These are phyloP conservation scores for Zangia roseola DNA, from an alignment of 768 basidiomycete species.

Conservation along the genomic window DNA sequence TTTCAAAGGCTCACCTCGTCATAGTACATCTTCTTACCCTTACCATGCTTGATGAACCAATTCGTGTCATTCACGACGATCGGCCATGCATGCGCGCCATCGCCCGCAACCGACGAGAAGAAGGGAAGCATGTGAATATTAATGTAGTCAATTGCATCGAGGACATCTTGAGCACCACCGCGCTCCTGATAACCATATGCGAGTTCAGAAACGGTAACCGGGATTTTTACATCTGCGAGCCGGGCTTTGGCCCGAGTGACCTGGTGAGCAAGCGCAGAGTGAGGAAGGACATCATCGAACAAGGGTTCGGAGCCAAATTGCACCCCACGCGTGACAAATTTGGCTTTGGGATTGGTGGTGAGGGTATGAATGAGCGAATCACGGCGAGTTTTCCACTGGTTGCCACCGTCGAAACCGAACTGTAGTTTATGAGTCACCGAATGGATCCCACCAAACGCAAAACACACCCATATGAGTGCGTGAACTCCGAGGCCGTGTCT, in stretches of 20 bases:
- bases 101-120: constrained; percentile 38
- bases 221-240: constrained; percentile 53
- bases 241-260: constrained; percentile 48
- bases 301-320: constrained; percentile 76
- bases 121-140: constrained; percentile 74
- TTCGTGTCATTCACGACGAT: constrained; percentile 56
- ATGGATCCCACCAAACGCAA: neutral
- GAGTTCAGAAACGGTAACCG: constrained; percentile 68
- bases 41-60: constrained; percentile 64
- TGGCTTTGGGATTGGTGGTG: constrained; percentile 59
- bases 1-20: constrained; percentile 48
- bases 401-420: constrained; percentile 39
- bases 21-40: constrained; percentile 74
- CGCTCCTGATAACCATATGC: constrained; percentile 57
- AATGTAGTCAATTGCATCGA: constrained; percentile 61
- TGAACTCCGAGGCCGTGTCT: constrained; percentile 66
- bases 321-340: constrained; percentile 61
- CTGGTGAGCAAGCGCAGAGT: constrained; percentile 48
- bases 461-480: constrained; percentile 66
- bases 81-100: constrained; percentile 62
- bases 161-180: constrained; percentile 51
- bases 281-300: constrained; percentile 54
- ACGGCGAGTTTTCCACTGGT: constrained; percentile 54
- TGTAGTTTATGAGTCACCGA: constrained; percentile 6
- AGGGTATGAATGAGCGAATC: constrained; percentile 51